A percentile compares a stretch with the other conserved stretches of the same genome.
Evolutionary conservation across 2,329 filamentous ascomycete species (phyloP).

Genomic region (Cladosporium velox): DNA sequence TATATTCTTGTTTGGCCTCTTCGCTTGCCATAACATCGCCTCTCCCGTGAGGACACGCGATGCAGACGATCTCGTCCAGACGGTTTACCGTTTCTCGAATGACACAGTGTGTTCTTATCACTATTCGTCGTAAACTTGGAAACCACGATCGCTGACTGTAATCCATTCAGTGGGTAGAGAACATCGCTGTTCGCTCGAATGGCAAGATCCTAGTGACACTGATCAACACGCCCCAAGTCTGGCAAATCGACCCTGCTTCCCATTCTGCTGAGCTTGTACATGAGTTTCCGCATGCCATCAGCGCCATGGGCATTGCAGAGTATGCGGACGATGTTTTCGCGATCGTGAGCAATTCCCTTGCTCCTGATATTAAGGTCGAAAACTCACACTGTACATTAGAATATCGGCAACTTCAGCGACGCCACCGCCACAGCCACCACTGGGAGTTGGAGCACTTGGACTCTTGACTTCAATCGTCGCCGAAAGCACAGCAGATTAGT

Average conservation of each 20-base stretch:
- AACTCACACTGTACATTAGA: not conserved
- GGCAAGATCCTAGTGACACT: slow-evolving; percentile 40
- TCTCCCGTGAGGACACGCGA: not conserved
- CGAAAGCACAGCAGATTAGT: not conserved
- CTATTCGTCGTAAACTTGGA: rapidly evolving
- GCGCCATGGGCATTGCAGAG: slow-evolving; percentile 24
- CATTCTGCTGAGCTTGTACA: slow-evolving; percentile 23
- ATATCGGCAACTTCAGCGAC: slow-evolving; percentile 22
- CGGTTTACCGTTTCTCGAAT: not conserved
- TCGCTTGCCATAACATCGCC: not conserved
- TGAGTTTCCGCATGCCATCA: slow-evolving; percentile 20
- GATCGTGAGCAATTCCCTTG: not conserved
- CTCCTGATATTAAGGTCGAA: too few relatives aligned
- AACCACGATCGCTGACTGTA: not conserved
- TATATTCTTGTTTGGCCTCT: not conserved
- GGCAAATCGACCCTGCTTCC: slow-evolving; percentile 23
- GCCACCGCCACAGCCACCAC: not conserved
- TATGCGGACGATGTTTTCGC: slow-evolving; percentile 23
- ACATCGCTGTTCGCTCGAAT: slow-evolving; percentile 37
- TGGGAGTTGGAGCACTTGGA: slow-evolving; percentile 24
- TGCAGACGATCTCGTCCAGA: not conserved
- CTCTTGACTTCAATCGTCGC: slow-evolving; percentile 8
- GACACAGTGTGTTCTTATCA: not conserved
- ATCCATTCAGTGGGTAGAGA: slow-evolving; percentile 36
- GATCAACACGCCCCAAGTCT: slow-evolving; percentile 25